These are phyloP conservation scores for Gyrodon tennesseensis DNA, from an alignment of 1,284 basidiomycete genomes.

Conservation along the genomic window DNA sequence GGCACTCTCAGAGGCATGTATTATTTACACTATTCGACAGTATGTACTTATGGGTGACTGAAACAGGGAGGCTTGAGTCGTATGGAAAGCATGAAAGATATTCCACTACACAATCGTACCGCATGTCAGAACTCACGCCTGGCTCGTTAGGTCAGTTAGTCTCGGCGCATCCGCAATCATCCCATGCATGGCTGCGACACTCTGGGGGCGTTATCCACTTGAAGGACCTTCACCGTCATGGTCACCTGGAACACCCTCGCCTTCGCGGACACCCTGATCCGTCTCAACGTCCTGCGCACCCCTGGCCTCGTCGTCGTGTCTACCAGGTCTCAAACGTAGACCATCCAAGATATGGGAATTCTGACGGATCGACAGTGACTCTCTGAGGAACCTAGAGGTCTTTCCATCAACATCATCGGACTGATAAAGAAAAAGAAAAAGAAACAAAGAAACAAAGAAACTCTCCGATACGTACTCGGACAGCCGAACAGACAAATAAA, in stretches of 20 bases:
- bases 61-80: neutral
- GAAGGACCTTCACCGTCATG: neutral
- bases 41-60: neutral
- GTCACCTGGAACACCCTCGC: neutral
- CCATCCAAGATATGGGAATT: slow-evolving; percentile 19
- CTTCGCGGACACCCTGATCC: neutral
- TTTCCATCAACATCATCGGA: slow-evolving; percentile 15
- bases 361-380: neutral
- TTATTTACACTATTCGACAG: no score
- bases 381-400: slow-evolving; percentile 18
- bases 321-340: neutral
- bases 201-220: neutral
- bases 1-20: no score
- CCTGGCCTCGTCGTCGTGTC: neutral
- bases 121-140: neutral
- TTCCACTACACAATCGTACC: neutral
- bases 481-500: slow-evolving; percentile 23
- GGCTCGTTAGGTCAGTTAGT: neutral
- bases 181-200: neutral
- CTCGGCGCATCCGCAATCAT: neutral
- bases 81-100: neutral
- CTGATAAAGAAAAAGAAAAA: no score
- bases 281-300: neutral
- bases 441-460: no score
- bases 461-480: slow-evolving; percentile 27